A percentile compares a stretch with the other conserved stretches of the same genome.
These are phyloP conservation scores for Cetraspora pellucida DNA, from an alignment of 192 early-diverging fungal genomes.

Conservation along the genomic window DNA sequence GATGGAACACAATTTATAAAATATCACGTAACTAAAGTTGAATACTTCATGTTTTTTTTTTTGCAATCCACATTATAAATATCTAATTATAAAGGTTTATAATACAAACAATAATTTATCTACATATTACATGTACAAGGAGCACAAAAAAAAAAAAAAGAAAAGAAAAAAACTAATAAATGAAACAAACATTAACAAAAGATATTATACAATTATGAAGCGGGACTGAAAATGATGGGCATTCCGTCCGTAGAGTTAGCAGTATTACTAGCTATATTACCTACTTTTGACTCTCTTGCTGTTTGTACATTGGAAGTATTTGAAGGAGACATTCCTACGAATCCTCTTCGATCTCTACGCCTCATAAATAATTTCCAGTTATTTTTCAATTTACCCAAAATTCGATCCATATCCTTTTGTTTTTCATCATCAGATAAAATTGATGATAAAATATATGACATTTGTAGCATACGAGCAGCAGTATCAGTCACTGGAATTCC, in stretches of 20 bases:
- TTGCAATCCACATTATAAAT: no score
- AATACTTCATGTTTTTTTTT: no score
- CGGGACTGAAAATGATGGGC: background rate
- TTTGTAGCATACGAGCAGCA: slow-evolving; percentile 70
- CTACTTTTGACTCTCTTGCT: background rate
- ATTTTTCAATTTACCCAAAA: slow-evolving; percentile 52
- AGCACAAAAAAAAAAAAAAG: background rate
- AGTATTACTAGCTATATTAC: background rate
- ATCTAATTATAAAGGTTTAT: no score
- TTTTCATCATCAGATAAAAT: slow-evolving; percentile 51
- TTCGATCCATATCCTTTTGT: slow-evolving; percentile 54
- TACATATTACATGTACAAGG: no score
- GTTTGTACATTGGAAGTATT: background rate
- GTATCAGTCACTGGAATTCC: slow-evolving; percentile 65
- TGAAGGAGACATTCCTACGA: slow-evolving; percentile 48
- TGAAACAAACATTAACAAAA: background rate
- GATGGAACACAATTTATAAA: no score
- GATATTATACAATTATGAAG: background rate
- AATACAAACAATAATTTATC: no score
- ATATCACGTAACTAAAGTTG: no score
- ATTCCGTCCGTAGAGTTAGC: background rate
- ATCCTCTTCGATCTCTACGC: slow-evolving; percentile 55
- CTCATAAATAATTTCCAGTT: slow-evolving; percentile 62
- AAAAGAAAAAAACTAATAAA: no score
- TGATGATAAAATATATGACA: slow-evolving; percentile 67